phyloP scores from a whole-genome alignment of 1,139 yeast genomes.

The Kazachstania sp. region DNA sequence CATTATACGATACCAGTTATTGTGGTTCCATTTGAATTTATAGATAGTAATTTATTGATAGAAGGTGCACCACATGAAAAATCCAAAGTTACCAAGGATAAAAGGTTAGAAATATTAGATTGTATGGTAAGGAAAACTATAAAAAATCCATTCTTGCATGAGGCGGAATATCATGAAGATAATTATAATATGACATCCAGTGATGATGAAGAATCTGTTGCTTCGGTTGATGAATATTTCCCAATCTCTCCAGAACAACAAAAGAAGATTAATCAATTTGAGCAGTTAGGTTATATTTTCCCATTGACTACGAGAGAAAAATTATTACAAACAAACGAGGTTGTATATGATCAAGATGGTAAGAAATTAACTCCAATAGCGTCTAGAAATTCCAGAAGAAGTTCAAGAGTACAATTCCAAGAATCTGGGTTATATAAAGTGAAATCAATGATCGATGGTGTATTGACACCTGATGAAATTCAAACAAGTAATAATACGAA shows the following conservation, averaged over 20 bases:
- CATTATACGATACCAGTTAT: conserved; percentile 31
- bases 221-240: conserved; percentile 21
- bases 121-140: conserved; percentile 16
- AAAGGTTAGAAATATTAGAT: conserved; percentile 14
- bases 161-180: not conserved
- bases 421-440: conserved; percentile 30
- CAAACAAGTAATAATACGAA: not conserved
- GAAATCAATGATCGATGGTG: conserved; percentile 29
- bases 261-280: conserved; percentile 20
- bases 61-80: conserved; percentile 9
- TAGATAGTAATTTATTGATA: conserved; percentile 22
- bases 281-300: conserved; percentile 24
- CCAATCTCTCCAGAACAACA: conserved; percentile 22
- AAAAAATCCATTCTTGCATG: conserved; percentile 18
- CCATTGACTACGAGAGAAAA: conserved; percentile 24
- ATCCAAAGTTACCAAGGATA: conserved; percentile 1
- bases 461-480: conserved; percentile 2
- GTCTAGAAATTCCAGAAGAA: conserved; percentile 22
- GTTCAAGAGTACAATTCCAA: conserved; percentile 24
- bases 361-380: conserved; percentile 12
- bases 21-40: conserved; percentile 31
- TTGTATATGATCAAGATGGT: conserved; percentile 14
- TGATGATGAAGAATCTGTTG: conserved; percentile 15
- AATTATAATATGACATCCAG: not conserved
- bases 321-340: conserved; percentile 8